phyloP scores from a whole-genome alignment of 2,329 filamentous ascomycete genomes.

The Beauveria pseudobassiana region DNA sequence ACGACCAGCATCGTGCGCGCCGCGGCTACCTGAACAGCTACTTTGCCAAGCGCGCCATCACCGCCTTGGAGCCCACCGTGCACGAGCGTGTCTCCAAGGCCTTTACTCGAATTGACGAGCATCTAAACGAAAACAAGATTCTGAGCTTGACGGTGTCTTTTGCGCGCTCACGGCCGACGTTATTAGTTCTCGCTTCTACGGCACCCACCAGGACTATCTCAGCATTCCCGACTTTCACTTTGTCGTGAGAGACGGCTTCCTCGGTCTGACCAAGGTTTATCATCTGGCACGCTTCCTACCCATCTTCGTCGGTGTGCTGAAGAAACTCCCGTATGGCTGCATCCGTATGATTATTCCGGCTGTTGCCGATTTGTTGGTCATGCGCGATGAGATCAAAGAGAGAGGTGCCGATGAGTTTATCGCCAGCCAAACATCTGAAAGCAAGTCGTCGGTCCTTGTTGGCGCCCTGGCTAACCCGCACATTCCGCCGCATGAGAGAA shows the following conservation, averaged over 20 bases:
- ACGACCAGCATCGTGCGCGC: conserved; percentile 1
- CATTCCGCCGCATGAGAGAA: conserved; percentile 11
- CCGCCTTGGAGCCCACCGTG: background rate
- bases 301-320: background rate
- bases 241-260: background rate
- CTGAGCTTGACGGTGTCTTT: conserved; percentile 1
- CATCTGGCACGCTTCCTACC: background rate
- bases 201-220: background rate
- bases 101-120: background rate
- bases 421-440: background rate
- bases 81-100: background rate
- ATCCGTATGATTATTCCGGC: background rate
- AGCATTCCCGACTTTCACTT: background rate
- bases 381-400: background rate
- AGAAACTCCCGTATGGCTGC: background rate
- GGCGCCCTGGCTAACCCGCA: background rate
- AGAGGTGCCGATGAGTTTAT: background rate
- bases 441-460: background rate
- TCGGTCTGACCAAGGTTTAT: background rate
- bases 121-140: background rate
- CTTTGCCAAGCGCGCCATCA: conserved; percentile 14
- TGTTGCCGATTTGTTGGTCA: background rate
- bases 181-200: background rate
- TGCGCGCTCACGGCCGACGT: conserved; percentile 5
- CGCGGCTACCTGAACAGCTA: background rate